These are phyloP conservation scores for Suillus cothurnatus DNA, from an alignment of 768 basidiomycete genomes.

Conservation along the genomic window DNA sequence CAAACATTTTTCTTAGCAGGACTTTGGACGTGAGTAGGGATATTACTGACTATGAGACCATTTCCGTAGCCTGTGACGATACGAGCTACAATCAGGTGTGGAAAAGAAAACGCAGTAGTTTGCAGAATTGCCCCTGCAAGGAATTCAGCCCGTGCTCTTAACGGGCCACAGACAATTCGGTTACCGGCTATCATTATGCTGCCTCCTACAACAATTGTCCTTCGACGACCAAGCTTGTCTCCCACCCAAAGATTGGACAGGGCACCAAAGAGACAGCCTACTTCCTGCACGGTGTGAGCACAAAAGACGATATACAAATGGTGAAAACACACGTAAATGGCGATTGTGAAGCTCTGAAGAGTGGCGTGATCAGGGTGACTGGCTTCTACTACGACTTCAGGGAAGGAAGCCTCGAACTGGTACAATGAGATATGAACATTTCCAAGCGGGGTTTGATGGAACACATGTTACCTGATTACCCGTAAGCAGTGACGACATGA, in stretches of 20 bases:
- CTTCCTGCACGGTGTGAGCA: conserved; percentile 33
- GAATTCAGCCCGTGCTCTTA: not conserved
- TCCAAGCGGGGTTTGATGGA: not conserved
- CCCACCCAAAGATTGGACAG: conserved; percentile 43
- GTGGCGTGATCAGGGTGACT: conserved; percentile 34
- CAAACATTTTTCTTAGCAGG: not conserved
- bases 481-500: conserved; percentile 44
- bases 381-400: conserved; percentile 33
- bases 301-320: not conserved
- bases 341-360: conserved; percentile 41
- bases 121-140: conserved; percentile 37
- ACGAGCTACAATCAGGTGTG: conserved; percentile 43
- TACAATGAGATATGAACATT: not conserved
- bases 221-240: conserved; percentile 43
- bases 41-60: conserved; percentile 38
- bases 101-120: conserved; percentile 37
- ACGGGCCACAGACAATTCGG: not conserved
- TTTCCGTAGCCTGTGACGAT: conserved; percentile 45
- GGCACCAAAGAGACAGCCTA: conserved; percentile 47
- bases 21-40: not conserved
- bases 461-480: conserved; percentile 27
- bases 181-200: conserved; percentile 42
- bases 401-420: conserved; percentile 42
- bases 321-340: conserved; percentile 35
- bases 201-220: conserved; percentile 41